Conservation (phyloP, 2,329 filamentous ascomycete genomes). For the Biscogniauxia mediterranea region DNA sequence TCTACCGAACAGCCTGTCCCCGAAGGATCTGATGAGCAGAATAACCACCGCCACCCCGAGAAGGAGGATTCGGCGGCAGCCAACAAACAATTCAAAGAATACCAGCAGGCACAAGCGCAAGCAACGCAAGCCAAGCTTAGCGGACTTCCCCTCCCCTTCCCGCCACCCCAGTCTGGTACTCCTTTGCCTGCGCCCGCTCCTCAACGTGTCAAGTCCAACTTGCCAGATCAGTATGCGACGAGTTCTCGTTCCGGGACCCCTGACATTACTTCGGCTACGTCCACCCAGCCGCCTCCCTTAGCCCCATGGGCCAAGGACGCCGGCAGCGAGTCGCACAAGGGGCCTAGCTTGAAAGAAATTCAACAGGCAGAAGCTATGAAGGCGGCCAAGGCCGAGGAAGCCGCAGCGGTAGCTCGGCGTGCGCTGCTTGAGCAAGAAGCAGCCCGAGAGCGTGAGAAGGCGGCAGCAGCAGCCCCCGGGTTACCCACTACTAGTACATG, state of each 20-base stretch:
- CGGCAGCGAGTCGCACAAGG: slow-evolving; percentile 67
- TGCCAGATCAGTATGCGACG: slow-evolving; percentile 67
- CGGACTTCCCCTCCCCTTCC: slow-evolving; percentile 75
- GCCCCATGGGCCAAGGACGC: slow-evolving; percentile 94
- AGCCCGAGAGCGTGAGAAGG: slow-evolving; percentile 60
- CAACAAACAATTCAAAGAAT: slow-evolving; percentile 65
- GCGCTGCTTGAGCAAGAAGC: slow-evolving; percentile 78
- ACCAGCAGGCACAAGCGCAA: slow-evolving; percentile 55
- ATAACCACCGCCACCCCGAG: slow-evolving; percentile 13
- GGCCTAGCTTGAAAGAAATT: slow-evolving; percentile 92
- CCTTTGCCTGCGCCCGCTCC: slow-evolving; percentile 86
- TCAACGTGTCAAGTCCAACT: slow-evolving; percentile 77
- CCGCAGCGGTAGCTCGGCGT: slow-evolving; percentile 73
- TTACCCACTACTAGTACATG: slow-evolving; percentile 87
- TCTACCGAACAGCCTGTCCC: slow-evolving; percentile 8
- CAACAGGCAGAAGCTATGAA: slow-evolving; percentile 94
- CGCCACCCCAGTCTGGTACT: slow-evolving; percentile 70
- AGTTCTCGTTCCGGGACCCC: slow-evolving; percentile 78
- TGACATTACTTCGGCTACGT: slow-evolving; percentile 43
- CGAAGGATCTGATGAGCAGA: slow-evolving; percentile 14
- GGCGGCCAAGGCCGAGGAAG: slow-evolving; percentile 83
- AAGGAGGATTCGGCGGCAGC: slow-evolving; percentile 22
- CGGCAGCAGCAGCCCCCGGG: slow-evolving; percentile 65
- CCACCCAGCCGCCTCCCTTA: slow-evolving; percentile 63
- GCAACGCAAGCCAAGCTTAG: slow-evolving; percentile 56